Evolutionary conservation across 208 protist genomes (phyloP).

Genomic region (Trypanosoma theileri): DNA sequence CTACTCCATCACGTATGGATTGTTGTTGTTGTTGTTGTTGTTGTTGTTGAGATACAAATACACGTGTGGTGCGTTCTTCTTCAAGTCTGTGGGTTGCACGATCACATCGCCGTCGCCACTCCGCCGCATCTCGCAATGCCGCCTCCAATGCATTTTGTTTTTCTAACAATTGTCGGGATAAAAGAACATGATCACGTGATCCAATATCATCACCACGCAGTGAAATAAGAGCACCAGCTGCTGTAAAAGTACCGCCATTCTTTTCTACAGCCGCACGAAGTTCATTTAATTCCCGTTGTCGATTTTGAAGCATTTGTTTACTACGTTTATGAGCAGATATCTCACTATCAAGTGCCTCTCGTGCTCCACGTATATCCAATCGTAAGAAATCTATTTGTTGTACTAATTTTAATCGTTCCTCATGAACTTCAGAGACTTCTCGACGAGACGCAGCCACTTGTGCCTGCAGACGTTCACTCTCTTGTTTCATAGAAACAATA

Average conservation of each 20-base stretch:
- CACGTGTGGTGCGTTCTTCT: conserved; percentile 47
- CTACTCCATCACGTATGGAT: conserved; percentile 5
- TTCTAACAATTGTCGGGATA: conserved; percentile 41
- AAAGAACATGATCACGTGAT: conserved; percentile 26
- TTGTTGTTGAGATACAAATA: conserved; percentile 11
- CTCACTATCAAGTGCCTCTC: conserved; percentile 60
- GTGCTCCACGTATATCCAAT: conserved; percentile 32
- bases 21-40: conserved; percentile 1
- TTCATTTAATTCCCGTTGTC: conserved; percentile 19
- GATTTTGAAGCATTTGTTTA: conserved; percentile 29
- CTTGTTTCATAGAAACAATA: background rate
- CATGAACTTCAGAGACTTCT: conserved; percentile 5
- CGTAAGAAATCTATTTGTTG: conserved; percentile 20
- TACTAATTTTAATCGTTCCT: background rate
- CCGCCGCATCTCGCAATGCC: conserved; percentile 38
- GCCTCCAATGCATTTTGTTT: conserved; percentile 49
- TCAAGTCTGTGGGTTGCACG: conserved; percentile 38
- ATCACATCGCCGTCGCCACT: conserved; percentile 55
- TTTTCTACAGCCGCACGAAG: conserved; percentile 20
- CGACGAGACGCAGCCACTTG: conserved; percentile 7
- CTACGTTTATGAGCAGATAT: conserved; percentile 47
- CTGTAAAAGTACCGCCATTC: conserved; percentile 22
- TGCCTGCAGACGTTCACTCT: conserved; percentile 11
- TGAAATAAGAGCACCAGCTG: conserved; percentile 16
- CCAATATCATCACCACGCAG: conserved; percentile 25